These are phyloP conservation scores for Castanospermum australe DNA, from an alignment of 306 rosid genomes.

Conservation along the genomic window DNA sequence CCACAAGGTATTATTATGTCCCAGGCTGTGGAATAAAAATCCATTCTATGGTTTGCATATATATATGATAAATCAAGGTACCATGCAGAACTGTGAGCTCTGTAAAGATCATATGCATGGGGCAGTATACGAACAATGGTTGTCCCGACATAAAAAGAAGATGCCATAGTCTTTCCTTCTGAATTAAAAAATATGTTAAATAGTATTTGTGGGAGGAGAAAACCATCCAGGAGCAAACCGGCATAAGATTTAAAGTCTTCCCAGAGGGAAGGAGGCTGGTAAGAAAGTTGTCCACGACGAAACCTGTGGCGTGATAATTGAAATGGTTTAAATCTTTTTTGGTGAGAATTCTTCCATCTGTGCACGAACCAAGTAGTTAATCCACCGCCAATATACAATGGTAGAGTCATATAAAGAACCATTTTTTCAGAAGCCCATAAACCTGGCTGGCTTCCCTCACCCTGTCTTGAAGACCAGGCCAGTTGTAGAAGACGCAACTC, in stretches of 20 bases:
- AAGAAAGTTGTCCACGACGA: conserved; percentile 19
- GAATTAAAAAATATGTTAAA: conserved; percentile 54
- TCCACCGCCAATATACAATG: conserved; percentile 62
- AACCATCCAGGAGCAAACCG: conserved; percentile 72
- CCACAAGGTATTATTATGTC: conserved; percentile 64
- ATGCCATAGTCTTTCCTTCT: conserved; percentile 52
- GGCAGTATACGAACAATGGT: conserved; percentile 75
- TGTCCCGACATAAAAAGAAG: conserved; percentile 62
- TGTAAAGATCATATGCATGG: conserved; percentile 87
- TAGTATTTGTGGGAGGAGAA: conserved; percentile 77
- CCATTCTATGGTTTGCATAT: conserved; percentile 74
- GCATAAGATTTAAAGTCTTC: conserved; percentile 65
- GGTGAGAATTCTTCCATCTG: conserved; percentile 46
- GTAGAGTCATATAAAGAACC: conserved; percentile 58
- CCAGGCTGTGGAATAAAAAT: conserved; percentile 87
- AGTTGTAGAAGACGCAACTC: conserved; percentile 72
- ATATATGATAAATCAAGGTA: conserved; percentile 62
- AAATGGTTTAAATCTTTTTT: conserved; percentile 27
- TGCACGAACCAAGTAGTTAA: conserved; percentile 54
- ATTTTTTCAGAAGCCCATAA: conserved; percentile 69
- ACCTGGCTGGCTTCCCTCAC: conserved; percentile 36
- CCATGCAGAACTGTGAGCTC: conserved; percentile 60
- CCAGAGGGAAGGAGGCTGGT: conserved; percentile 57
- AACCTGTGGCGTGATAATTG: conserved; percentile 41
- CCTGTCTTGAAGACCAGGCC: conserved; percentile 76